Base-by-base conservation (phyloP, 108 stramenopile species). In the Schizochytrium sp. region DNA sequence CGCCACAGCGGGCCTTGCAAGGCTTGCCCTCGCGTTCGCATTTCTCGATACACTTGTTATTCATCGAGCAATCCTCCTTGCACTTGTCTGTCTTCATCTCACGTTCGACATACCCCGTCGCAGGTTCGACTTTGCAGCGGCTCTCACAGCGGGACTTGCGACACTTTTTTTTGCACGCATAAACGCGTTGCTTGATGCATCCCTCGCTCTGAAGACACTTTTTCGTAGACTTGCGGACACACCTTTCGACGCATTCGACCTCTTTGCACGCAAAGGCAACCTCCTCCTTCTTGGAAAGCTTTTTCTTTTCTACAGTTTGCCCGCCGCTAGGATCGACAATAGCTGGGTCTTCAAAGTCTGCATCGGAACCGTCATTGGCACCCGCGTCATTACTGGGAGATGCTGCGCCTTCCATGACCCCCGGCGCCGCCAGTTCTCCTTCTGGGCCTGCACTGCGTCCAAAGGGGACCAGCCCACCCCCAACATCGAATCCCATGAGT, bases 31-130 rank as follows among this genome's bases (percentile, higher is more conserved):
- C 51, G 25, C 51, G 45, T 12, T 83, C 76, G 76, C 76, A 83
- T 45, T 83, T 83, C 48, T 83, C 76, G 23, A 83, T 83, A 45
- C 76, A 83, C 23, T 83, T 83, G 76, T 47, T 53, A 45, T 53
- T 83, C 76, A 53, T 53, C 51, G 44, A 45, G 28, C 76, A 83
- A 23, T 83, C 76, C 51, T 83, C 76, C 23, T 83, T 83, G 28
- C 76, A 83, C 51, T 83, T 83, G 51, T 83, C 76, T 23, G 51
- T 47, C 51, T 83, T 83, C 76, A 83, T 83, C 51, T 83, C 76
- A 23, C 76, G 76, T 23, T 83, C 76, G 12, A 83, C 76, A 23
- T 83, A 83, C 16, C 76, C 76, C 6, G 28, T 83, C 1, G n/a
- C 48, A 6, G 76, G 76, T 23, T 83, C 76, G 1, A 53, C 28